Evolutionary conservation across 1,284 basidiomycete genomes (phyloP).

Genomic region (Pascua guehoae): DNA sequence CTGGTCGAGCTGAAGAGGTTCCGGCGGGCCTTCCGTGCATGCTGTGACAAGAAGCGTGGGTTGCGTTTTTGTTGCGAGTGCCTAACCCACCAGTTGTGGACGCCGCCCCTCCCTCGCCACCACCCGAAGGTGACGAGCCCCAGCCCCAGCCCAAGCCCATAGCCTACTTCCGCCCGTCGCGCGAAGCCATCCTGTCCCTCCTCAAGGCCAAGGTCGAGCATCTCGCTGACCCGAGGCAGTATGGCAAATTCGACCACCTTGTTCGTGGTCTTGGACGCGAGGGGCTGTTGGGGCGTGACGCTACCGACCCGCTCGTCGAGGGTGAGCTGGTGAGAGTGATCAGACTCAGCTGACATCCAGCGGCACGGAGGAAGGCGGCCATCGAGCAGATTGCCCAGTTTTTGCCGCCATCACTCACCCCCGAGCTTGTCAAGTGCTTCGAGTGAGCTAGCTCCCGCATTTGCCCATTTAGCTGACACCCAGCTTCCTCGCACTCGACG

Average conservation of each 20-base stretch:
- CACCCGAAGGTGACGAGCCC: constrained; percentile 13
- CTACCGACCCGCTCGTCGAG: constrained; percentile 20
- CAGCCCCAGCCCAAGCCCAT: background rate
- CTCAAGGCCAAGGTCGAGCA: constrained; percentile 34
- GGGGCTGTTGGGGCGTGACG: constrained; percentile 26
- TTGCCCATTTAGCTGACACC: constrained; percentile 3
- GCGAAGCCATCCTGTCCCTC: constrained; percentile 18
- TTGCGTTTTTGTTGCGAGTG: background rate
- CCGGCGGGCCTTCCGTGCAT: constrained; percentile 30
- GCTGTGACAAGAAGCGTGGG: constrained; percentile 42
- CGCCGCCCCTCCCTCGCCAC: constrained; percentile 28
- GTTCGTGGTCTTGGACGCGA: constrained; percentile 33
- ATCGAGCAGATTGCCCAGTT: constrained; percentile 37
- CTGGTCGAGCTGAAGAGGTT: constrained; percentile 28
- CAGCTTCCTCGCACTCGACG: constrained; percentile 28
- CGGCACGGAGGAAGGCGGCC: constrained; percentile 25
- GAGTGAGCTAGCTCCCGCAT: too few species aligned
- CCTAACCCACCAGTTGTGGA: constrained; percentile 20
- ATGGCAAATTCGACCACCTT: constrained; percentile 41
- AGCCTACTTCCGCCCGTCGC: constrained; percentile 37
- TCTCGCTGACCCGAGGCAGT: constrained; percentile 25
- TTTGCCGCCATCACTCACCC: constrained; percentile 19
- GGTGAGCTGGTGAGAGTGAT: constrained; percentile 23
- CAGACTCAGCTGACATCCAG: constrained; percentile 15
- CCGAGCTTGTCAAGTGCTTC: constrained; percentile 16